phyloP scores from a whole-genome alignment of 495 filamentous ascomycete species.

The Penicillium samsonianum region DNA sequence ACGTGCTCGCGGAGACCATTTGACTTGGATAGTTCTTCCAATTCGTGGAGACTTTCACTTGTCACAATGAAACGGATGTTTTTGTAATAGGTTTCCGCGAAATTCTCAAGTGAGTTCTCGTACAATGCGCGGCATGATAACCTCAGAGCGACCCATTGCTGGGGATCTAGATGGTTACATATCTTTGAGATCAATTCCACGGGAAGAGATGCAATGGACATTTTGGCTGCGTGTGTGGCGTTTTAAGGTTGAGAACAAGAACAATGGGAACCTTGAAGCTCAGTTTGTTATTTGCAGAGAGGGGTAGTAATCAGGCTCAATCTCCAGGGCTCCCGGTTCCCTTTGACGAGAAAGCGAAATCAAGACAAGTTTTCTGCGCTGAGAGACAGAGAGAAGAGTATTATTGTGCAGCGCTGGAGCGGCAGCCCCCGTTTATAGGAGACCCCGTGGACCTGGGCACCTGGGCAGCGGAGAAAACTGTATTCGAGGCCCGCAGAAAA shows the following conservation, averaged over 20 bases:
- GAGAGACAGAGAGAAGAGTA: too few relatives aligned
- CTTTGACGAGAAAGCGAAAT: too few relatives aligned
- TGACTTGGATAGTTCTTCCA: slow-evolving; percentile 16
- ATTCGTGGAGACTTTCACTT: slow-evolving; percentile 22
- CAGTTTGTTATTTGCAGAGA: slow-evolving; percentile 4
- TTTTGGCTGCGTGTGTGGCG: slow-evolving; percentile 9
- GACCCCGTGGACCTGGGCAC: too few relatives aligned
- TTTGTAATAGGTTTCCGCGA: slow-evolving; percentile 9
- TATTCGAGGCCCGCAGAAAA: too few relatives aligned
- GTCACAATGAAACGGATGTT: slow-evolving; percentile 22
- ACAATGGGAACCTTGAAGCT: slow-evolving; percentile 1
- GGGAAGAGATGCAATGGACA: slow-evolving; percentile 18
- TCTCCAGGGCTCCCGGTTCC: too few relatives aligned
- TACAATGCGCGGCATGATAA: slow-evolving; percentile 21
- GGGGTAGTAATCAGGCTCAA: slow-evolving; percentile 1
- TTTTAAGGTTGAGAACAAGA: slow-evolving; percentile 8
- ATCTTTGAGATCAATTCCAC: slow-evolving; percentile 20
- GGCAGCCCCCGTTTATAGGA: too few relatives aligned
- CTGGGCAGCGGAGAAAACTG: too few relatives aligned
- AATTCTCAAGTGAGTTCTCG: slow-evolving; percentile 14
- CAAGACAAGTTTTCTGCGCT: too few relatives aligned
- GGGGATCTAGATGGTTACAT: slow-evolving; percentile 15
- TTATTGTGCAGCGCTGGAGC: too few relatives aligned
- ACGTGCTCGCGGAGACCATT: slow-evolving; percentile 13
- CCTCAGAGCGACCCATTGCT: slow-evolving; percentile 15